Base-by-base conservation (phyloP, 2,329 filamentous ascomycete species). In the Ophiocordyceps camponoti-floridani region DNA sequence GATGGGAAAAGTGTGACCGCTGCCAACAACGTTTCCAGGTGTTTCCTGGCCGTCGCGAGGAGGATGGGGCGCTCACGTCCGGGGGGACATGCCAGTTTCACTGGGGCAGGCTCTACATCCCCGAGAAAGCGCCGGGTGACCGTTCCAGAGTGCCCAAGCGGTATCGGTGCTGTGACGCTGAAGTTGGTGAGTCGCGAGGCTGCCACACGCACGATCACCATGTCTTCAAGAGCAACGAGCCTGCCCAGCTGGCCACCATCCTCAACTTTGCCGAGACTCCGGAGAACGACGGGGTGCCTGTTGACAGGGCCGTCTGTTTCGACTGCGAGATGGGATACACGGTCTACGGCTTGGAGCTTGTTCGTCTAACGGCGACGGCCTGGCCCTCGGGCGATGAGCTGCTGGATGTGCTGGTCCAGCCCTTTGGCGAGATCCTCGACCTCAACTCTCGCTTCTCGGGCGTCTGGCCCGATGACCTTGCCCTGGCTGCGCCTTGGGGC, bases 291-390 rank as follows among this genome's bases (percentile, higher is more conserved):
- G 53, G 62, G 2, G 68, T 65, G 1, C 64, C 67, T 0, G 54
- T 60, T 1, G 64, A 72, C 44, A 73, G 74, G 33, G 84, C 82
- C 2, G 77, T 96, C 11, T 82, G 79, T 50, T 89, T 98, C 54
- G 91, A 98, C 59, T 96, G 91, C 55, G 91, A 98, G 58, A 98
- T 98, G 91, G 85, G 84, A 4, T 96, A 94, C 57, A 98, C 93
- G 0, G 84, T 84, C 1, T 62, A 82, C 43, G 91, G 93, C 0
- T 66, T 96, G 50, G 91, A 98, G 59, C 72, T 98, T 16, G 80
- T 96, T 46, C 84, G 91, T 9, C 62, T 98, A 3, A 96, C 91
- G 0, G 88, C 84, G 5, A 81, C 89, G 4, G 77, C 81, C 10
- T 98, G 91, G 88, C 89, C 89, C 0, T 67, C 71, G 9, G 83